These are phyloP conservation scores for Neonectria sp. DNA, from an alignment of 2,329 filamentous ascomycete species.

Conservation along the genomic window DNA sequence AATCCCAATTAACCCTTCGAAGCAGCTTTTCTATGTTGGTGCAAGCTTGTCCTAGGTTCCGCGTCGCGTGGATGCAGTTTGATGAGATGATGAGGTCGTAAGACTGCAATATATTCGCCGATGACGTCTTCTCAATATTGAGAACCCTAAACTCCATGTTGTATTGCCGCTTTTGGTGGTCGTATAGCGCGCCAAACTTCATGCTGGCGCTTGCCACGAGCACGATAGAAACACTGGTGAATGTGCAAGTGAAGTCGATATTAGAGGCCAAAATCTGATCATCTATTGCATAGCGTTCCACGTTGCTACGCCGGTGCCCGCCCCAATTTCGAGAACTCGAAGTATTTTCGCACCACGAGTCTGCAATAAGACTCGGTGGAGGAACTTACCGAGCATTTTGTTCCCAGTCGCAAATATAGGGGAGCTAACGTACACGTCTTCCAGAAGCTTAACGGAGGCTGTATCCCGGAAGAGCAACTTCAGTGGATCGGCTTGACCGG, in stretches of 20 bases:
- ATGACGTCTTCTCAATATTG: conserved; percentile 49
- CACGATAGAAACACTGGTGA: conserved; percentile 58
- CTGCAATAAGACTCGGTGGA: conserved; percentile 24
- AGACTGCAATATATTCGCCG: conserved; percentile 24
- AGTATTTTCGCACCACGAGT: conserved; percentile 34
- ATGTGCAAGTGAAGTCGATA: conserved; percentile 56
- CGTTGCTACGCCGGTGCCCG: conserved; percentile 61
- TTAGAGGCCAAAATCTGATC: conserved; percentile 40
- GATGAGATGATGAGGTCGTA: conserved; percentile 53
- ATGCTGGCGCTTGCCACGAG: conserved; percentile 49
- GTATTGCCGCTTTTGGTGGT: neutral
- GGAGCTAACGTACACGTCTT: conserved; percentile 54
- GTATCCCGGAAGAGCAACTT: conserved; percentile 56
- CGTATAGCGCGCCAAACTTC: conserved; percentile 39
- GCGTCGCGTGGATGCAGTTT: conserved; percentile 57
- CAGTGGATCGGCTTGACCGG: conserved; percentile 54
- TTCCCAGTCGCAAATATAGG: conserved; percentile 46
- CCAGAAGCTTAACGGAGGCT: conserved; percentile 47
- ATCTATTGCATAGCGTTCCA: conserved; percentile 41
- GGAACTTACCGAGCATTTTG: conserved; percentile 38
- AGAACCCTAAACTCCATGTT: conserved; percentile 48
- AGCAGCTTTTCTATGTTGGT: conserved; percentile 45
- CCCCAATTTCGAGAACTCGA: conserved; percentile 61
- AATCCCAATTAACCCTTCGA: conserved; percentile 2
- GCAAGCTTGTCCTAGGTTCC: conserved; percentile 38